These are phyloP conservation scores for Datura wrightii DNA, from an alignment of 257 asterid species.

Conservation along the genomic window DNA sequence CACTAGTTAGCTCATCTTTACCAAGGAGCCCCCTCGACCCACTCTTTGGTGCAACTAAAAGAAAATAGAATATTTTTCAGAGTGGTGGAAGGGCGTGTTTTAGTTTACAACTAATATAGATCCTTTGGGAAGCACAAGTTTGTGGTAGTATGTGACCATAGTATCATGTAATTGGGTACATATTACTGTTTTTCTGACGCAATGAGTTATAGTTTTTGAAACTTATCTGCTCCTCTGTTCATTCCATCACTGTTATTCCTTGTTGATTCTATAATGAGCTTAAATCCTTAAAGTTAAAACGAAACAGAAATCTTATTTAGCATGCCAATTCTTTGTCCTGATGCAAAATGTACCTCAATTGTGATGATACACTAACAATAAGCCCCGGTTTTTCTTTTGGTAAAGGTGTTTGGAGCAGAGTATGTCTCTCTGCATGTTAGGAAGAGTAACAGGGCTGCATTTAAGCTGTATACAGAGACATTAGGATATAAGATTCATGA, in stretches of 20 bases:
- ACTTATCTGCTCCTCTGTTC: background rate
- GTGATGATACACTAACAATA: background rate
- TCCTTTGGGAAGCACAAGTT: background rate
- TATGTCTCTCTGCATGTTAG: conserved; percentile 96
- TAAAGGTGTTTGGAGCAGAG: conserved; percentile 87
- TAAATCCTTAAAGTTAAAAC: background rate
- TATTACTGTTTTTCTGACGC: background rate
- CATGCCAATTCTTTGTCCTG: background rate
- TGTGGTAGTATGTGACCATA: background rate
- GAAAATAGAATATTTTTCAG: background rate
- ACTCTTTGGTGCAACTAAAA: background rate
- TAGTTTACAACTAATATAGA: background rate
- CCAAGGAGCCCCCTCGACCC: background rate
- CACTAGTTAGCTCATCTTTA: background rate
- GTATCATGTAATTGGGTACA: background rate
- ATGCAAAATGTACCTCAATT: background rate
- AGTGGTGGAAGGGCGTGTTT: background rate
- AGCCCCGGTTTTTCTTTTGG: conserved; percentile 14
- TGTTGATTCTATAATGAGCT: conserved; percentile 11
- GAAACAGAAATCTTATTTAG: conserved; percentile 1
- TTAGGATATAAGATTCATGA: conserved; percentile 91
- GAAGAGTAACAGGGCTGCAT: conserved; percentile 91
- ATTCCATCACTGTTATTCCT: background rate
- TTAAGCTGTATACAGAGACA: conserved; percentile 85
- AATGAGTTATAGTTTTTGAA: background rate